Percentiles rank a stretch among this genome's conserved stretches.
Evolutionary conservation across 2,329 filamentous ascomycete species (phyloP).

Genomic region (Dryadomyces sulphureus): DNA sequence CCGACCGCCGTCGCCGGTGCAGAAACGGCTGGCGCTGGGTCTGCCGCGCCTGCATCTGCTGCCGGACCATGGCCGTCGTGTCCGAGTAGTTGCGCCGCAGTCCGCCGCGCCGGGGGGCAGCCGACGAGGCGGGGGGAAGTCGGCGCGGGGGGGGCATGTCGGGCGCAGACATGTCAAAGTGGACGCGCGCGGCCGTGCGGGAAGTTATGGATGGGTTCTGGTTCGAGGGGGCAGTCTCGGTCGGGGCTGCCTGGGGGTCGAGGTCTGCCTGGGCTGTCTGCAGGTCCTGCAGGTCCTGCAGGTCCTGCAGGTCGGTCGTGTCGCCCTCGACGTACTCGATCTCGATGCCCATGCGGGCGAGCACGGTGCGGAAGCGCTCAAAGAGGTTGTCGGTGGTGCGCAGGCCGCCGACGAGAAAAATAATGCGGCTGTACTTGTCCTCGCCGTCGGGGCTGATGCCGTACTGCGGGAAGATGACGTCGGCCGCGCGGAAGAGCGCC

Average conservation of each 20-base stretch:
- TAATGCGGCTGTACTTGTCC: conserved; percentile 58
- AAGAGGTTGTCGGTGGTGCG: conserved; percentile 39
- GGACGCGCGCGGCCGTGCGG: background rate
- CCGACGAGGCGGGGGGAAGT: conserved; percentile 3
- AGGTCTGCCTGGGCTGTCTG: background rate
- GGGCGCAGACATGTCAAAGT: background rate
- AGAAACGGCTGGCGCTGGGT: background rate
- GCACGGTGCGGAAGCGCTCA: conserved; percentile 54
- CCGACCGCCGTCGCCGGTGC: conserved; percentile 7
- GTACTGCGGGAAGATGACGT: conserved; percentile 55
- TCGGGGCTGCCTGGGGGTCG: too few relatives aligned
- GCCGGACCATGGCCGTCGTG: background rate
- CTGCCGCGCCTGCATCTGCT: background rate
- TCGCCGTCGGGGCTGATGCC: conserved; percentile 58
- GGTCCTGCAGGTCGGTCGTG: background rate
- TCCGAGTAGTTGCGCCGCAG: conserved; percentile 2
- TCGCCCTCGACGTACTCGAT: conserved; percentile 40
- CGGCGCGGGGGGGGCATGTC: background rate
- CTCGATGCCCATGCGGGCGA: conserved; percentile 55
- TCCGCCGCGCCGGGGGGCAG: conserved; percentile 4
- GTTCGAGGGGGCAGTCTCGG: too few relatives aligned
- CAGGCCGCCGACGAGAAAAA: conserved; percentile 64
- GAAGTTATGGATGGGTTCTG: background rate
- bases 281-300: background rate
- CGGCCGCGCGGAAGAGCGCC: conserved; percentile 70